phyloP scores from a whole-genome alignment of 2,329 filamentous ascomycete species.

The Aspergillus sp. region DNA sequence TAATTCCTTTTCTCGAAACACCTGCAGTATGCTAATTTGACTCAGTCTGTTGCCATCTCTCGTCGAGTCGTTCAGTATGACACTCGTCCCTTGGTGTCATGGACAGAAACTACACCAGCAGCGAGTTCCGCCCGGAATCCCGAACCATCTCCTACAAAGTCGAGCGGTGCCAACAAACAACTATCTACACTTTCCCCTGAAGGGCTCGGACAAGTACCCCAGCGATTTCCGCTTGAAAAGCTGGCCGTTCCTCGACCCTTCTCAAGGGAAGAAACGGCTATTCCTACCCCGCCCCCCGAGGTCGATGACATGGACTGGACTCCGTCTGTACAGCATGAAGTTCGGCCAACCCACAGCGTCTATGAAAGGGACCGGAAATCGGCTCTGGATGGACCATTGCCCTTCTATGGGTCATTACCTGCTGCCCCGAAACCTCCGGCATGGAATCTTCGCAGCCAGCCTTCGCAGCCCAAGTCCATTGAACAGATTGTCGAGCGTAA shows the following conservation, averaged over 20 bases:
- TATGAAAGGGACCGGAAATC: slow-evolving; percentile 21
- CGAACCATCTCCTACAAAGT: slow-evolving; percentile 10
- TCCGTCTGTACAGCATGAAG: slow-evolving; percentile 33
- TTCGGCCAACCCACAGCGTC: slow-evolving; percentile 25
- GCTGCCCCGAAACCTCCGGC: slow-evolving; percentile 32
- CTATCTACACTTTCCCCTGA: slow-evolving; percentile 9
- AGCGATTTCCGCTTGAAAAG: slow-evolving; percentile 35
- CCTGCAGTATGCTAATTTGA: slow-evolving; percentile 12
- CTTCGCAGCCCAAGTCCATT: slow-evolving; percentile 22
- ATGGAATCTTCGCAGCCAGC: slow-evolving; percentile 31
- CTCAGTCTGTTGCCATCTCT: slow-evolving; percentile 31
- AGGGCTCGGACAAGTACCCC: slow-evolving; percentile 9
- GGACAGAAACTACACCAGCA: slow-evolving; percentile 31
- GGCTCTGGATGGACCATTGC: slow-evolving; percentile 27
- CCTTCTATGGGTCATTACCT: slow-evolving; percentile 39
- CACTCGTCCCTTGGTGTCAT: slow-evolving; percentile 34
- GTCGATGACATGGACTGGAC: slow-evolving; percentile 45
- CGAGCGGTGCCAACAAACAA: slow-evolving; percentile 9
- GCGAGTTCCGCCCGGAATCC: slow-evolving; percentile 15
- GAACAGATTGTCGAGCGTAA: slow-evolving; percentile 29
- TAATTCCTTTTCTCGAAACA: slow-evolving; percentile 1
- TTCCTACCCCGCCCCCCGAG: slow-evolving; percentile 33
- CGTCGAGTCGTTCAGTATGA: slow-evolving; percentile 33
- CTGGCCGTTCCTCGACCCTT: slow-evolving; percentile 24
- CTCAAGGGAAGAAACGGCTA: slow-evolving; percentile 14